phyloP scores from a whole-genome alignment of 768 basidiomycete species.

The Sutorius australiensis region DNA sequence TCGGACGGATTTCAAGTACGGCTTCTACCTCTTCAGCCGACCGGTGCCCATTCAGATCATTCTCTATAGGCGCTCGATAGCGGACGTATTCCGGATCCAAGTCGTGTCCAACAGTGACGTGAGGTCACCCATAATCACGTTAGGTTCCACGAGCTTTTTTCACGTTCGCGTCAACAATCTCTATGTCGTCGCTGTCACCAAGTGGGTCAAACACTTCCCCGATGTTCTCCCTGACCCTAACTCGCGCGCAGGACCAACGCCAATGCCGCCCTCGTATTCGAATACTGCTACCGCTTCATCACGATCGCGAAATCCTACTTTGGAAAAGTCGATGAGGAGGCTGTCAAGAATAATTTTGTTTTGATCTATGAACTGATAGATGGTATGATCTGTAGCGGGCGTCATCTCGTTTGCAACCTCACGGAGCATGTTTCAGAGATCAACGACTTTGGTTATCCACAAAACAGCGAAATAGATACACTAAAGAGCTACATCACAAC shows the following conservation, averaged over 20 bases:
- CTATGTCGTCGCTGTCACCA: slow-evolving; percentile 93
- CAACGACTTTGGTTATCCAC: slow-evolving; percentile 98
- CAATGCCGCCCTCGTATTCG: slow-evolving; percentile 96
- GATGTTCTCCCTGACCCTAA: neutral
- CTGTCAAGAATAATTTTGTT: slow-evolving; percentile 98
- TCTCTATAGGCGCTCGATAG: slow-evolving; percentile 77
- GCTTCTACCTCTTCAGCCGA: slow-evolving; percentile 20
- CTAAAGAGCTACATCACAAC: slow-evolving; percentile 98
- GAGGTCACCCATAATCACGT: slow-evolving; percentile 93
- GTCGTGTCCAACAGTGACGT: slow-evolving; percentile 98
- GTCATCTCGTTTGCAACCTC: slow-evolving; percentile 2
- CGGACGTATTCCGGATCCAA: slow-evolving; percentile 98
- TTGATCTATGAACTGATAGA: slow-evolving; percentile 97
- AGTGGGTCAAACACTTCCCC: slow-evolving; percentile 48
- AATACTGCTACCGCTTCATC: slow-evolving; percentile 96
- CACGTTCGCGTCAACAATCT: slow-evolving; percentile 95
- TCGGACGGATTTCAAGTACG: slow-evolving; percentile 93
- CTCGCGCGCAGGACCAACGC: slow-evolving; percentile 74
- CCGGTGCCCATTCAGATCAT: neutral
- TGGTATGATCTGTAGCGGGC: slow-evolving; percentile 45
- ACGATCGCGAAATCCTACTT: slow-evolving; percentile 94
- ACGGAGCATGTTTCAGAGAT: slow-evolving; percentile 59
- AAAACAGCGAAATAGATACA: slow-evolving; percentile 98
- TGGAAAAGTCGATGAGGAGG: slow-evolving; percentile 96
- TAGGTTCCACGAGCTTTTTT: slow-evolving; percentile 98